A percentile compares a stretch with the other conserved stretches of the same genome.
phyloP scores from a whole-genome alignment of 139 green algal genomes.

The Klebsormidium nitens region DNA sequence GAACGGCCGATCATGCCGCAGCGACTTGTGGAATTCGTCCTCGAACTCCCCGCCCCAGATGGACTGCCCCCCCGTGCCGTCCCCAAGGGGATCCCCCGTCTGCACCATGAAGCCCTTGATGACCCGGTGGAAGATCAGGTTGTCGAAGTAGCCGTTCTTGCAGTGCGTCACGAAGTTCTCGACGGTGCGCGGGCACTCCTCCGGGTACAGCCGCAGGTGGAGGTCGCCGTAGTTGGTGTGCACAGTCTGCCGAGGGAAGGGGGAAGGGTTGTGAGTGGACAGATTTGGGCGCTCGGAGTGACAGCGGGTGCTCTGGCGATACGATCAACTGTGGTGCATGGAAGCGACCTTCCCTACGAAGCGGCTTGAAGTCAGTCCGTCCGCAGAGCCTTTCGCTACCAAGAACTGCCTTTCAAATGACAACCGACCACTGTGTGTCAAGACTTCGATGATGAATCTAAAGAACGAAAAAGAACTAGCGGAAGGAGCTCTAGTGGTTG shows the following conservation, averaged over 20 bases:
- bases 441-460: too few relatives aligned
- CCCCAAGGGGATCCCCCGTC: conserved; percentile 69
- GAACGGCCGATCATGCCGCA: conserved; percentile 75
- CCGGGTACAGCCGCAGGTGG: conserved; percentile 80
- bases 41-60: conserved; percentile 98
- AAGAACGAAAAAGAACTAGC: too few relatives aligned
- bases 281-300: too few relatives aligned
- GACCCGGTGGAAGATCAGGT: conserved; percentile 89
- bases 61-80: conserved; percentile 91
- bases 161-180: conserved; percentile 97
- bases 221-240: conserved; percentile 83
- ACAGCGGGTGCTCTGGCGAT: too few relatives aligned
- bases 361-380: too few relatives aligned
- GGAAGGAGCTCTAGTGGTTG: too few relatives aligned
- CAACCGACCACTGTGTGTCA: too few relatives aligned
- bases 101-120: conserved; percentile 99
- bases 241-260: conserved; percentile 49
- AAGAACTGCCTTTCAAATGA: too few relatives aligned
- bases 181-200: conserved; percentile 90
- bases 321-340: too few relatives aligned
- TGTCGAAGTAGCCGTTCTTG: conserved; percentile 91
- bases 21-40: conserved; percentile 84
- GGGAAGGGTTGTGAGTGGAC: too few relatives aligned
- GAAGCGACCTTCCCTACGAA: too few relatives aligned
- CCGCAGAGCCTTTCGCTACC: too few relatives aligned